These are phyloP conservation scores for Podaxis sp. DNA, from an alignment of 768 basidiomycete genomes.

Conservation along the genomic window DNA sequence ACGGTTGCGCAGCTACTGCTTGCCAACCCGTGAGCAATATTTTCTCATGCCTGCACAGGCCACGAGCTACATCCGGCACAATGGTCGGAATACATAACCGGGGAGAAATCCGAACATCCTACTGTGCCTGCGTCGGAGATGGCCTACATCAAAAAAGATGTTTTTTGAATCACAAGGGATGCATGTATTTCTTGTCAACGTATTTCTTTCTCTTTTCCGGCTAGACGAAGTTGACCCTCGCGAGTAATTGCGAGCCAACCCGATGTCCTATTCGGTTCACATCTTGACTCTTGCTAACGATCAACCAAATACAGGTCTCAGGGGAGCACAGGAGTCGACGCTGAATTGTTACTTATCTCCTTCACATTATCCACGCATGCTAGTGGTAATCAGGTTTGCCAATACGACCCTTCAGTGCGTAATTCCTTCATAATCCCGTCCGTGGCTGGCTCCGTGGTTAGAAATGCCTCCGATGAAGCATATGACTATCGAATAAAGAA, in stretches of 20 bases:
- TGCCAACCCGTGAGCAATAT: neutral
- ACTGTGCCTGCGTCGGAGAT: neutral
- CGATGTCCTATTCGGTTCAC: neutral
- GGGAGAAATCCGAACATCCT: neutral
- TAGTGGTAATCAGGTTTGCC: neutral
- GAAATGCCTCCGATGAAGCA: too few relatives aligned
- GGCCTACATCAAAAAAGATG: neutral
- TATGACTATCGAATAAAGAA: too few relatives aligned
- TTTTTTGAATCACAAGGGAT: conserved; percentile 3
- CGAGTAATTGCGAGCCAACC: neutral
- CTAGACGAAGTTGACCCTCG: neutral
- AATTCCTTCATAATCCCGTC: too few relatives aligned
- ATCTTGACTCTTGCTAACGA: neutral
- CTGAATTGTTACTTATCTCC: neutral
- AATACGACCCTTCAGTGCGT: neutral
- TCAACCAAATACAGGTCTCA: neutral
- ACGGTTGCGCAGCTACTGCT: neutral
- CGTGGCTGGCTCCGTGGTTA: too few relatives aligned
- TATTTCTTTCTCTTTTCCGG: neutral
- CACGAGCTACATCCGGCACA: neutral
- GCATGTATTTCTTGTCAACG: neutral
- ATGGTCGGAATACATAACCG: neutral
- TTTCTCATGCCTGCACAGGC: neutral
- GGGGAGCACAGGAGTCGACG: neutral
- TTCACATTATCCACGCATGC: neutral